Evolutionary conservation across 441 rosid species (phyloP).

Genomic region (Populus hybrid): DNA sequence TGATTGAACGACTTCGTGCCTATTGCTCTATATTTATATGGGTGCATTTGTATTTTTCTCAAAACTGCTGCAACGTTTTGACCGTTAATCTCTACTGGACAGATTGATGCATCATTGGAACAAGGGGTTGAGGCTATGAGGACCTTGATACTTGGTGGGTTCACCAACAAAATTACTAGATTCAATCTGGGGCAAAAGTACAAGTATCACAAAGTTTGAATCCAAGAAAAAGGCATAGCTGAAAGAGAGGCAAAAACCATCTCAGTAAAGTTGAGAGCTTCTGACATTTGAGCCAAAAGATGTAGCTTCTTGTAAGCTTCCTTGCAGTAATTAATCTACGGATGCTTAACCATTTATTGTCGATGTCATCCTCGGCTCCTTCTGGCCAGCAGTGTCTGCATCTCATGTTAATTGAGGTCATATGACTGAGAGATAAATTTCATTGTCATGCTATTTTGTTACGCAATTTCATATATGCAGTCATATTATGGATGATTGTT

Average conservation of each 20-base stretch:
- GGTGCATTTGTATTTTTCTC: neutral
- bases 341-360: neutral
- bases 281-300: neutral
- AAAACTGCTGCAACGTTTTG: neutral
- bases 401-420: neutral
- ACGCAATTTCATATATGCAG: too few relatives aligned
- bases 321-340: neutral
- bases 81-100: conserved; percentile 14
- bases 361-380: neutral
- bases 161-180: conserved; percentile 50
- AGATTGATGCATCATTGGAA: conserved; percentile 70
- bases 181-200: conserved; percentile 81
- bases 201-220: conserved; percentile 71
- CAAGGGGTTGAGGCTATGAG: conserved; percentile 72
- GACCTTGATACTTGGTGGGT: conserved; percentile 58
- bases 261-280: neutral
- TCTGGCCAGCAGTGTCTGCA: neutral
- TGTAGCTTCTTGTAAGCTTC: neutral
- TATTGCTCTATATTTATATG: neutral
- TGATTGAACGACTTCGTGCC: neutral
- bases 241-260: neutral
- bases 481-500: neutral
- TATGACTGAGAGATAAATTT: neutral
- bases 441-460: neutral
- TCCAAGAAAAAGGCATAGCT: neutral